Evolutionary conservation across 352 stramenopile species (phyloP).

Genomic region (Globisporangium abappressorium): DNA sequence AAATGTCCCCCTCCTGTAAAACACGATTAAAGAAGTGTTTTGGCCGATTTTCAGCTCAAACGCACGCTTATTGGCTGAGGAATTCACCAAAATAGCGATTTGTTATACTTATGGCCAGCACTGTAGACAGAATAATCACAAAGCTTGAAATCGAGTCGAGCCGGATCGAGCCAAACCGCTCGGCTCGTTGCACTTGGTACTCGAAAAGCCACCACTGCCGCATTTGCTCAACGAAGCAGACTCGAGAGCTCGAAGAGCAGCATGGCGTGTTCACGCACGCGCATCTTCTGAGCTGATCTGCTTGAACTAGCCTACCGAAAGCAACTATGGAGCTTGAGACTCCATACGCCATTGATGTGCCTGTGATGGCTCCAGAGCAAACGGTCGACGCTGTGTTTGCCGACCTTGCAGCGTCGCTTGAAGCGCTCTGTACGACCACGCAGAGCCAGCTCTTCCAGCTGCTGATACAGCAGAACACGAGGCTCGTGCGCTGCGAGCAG

Average conservation of each 20-base stretch:
- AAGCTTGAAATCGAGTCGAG: neutral
- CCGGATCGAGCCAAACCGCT: neutral
- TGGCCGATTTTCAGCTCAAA: no score
- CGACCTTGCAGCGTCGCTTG: neutral
- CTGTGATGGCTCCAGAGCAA: neutral
- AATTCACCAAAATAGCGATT: no score
- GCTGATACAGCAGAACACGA: neutral
- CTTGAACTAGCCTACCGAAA: neutral
- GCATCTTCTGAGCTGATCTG: neutral
- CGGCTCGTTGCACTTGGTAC: neutral
- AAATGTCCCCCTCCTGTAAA: no score
- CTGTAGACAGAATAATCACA: constrained; percentile 25
- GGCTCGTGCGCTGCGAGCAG: neutral
- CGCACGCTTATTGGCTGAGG: no score
- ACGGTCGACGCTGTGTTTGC: neutral
- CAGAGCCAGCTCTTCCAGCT: constrained; percentile 9
- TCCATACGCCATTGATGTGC: neutral
- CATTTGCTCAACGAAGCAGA: neutral
- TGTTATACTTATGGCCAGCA: no score
- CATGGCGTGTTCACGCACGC: neutral
- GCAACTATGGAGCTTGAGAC: neutral
- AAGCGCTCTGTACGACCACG: neutral
- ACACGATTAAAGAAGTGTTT: no score
- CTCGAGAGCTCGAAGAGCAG: no score
- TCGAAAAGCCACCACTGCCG: neutral